Evolutionary conservation across 2,329 filamentous ascomycete species (phyloP), one percentile per base, ranked within the genome.

Genomic region (Penicillium sp.): DNA sequence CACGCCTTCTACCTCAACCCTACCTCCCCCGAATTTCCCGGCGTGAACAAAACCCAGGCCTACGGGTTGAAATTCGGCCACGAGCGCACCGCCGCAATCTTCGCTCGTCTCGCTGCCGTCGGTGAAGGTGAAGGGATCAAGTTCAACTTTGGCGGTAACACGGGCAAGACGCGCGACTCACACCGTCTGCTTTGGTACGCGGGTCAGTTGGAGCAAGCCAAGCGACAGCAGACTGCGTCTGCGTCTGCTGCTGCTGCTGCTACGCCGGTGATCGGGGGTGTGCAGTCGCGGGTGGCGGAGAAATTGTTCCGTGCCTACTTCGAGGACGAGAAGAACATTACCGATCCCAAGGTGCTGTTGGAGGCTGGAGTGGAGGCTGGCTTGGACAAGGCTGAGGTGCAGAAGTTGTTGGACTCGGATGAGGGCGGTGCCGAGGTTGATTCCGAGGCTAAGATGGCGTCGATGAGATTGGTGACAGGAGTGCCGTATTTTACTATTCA

Each of bases 1-100:
- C 77, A 80, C 51, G 85, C 89, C 1, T 95, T 87, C 72, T 90
- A 91, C 66, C 79, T 95, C 45, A 83, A 90, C 61, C 85, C 87
- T 0, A 74, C 75, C 40, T 73, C 80, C 1, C 78, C 85, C 0
- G 72, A 73, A 39, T 70, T 64, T 42, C 59, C 66, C 1, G 74
- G 76, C 57, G 63, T 74, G 48, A 73, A 78, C 58, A 83, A 82
- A 61, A 65, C 75, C 63, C 69, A 72, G 49, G 76, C 76, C 64
- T 90, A 82, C 67, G 71, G 78, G 34, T 62, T 73, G 42, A 85
- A 84, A 47, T 82, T 93, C 59, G 81, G 81, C 6, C 76, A 80
- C 5, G 78, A 83, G 25, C 78, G 88, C 29, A 70, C 73, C 2
- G 61, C 71, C 0, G 75, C 78, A 54, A 81, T 89, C 48, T 74